Evolutionary conservation across 108 stramenopile genomes (phyloP), one percentile per base, ranked within the genome.

Genomic region (Cylindrotheca fusiformis): DNA sequence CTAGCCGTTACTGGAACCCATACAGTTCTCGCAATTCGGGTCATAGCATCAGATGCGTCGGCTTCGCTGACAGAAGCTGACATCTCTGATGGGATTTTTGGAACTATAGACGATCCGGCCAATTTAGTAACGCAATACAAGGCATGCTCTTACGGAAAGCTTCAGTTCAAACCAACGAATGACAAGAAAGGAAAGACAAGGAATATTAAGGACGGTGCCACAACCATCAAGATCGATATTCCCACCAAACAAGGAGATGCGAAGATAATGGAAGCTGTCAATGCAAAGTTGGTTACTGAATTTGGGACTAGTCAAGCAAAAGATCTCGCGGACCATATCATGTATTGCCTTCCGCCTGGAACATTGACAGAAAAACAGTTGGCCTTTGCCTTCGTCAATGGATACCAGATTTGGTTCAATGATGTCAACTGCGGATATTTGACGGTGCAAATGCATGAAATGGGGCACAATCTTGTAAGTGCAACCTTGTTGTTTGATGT

Each of bases 391-490:
- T 41, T 41, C 14, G 14, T 80, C 52, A 72, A 78, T 62, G 21
- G 46, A 12, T 78, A 56, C 49, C 14, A 57, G 6, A 66, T 69
- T 0, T 75, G 80, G 21, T 89, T 75, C 67, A 84, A 74, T 58
- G 47, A 86, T 47, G 8, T 74, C 0, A 78, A 75, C 75, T 89
- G 88, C 58, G 55, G 45, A 27, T 77, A 72, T 48, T 23, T 73
- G 2, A 70, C 74, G 0, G 60, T 49, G 27, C 77, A 78, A 52
- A 69, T 90, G 58, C 88, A 90, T 55, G 88, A 90, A 67, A 28
- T 89, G 30, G 80, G 49, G 12, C 58, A 59, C 4, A 59, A 51
- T 41, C 6, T 41, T 14, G 14, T 6, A 14, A 41, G 14, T 14
- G 36, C 36, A 10, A 41, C 6, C 36, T 41, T 41, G 6, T 41